A percentile compares a stretch with the other conserved stretches of the same genome.
Conservation (phyloP, 495 filamentous ascomycete genomes). For the Rhypophila decipiens region DNA sequence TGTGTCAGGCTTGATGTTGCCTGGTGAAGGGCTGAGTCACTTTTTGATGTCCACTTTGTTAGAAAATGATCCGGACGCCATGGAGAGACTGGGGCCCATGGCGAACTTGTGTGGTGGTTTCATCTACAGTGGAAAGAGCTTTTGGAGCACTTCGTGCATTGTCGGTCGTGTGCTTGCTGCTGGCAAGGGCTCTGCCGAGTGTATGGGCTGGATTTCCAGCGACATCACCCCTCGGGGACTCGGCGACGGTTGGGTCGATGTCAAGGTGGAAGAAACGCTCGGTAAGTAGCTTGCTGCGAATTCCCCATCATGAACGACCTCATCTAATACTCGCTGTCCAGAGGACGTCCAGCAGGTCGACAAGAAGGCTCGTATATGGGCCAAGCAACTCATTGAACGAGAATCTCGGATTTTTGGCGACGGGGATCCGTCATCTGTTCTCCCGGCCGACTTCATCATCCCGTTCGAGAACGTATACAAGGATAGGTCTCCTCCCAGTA, state of each 20-base stretch:
- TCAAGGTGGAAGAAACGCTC: conserved; percentile 45
- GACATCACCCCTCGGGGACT: conserved; percentile 45
- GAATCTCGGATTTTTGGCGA: conserved; percentile 50
- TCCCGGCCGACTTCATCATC: conserved; percentile 53
- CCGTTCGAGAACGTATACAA: conserved; percentile 45
- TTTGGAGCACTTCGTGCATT: conserved; percentile 77
- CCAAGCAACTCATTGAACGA: conserved; percentile 38
- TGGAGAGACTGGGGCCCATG: conserved; percentile 57
- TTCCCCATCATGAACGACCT: too few relatives aligned
- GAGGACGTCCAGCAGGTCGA: conserved; percentile 36
- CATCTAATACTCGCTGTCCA: conserved; percentile 14
- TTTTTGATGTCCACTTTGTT: conserved; percentile 72
- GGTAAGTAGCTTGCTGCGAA: conserved; percentile 37
- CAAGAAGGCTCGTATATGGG: conserved; percentile 43
- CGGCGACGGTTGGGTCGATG: conserved; percentile 59
- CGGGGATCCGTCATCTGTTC: conserved; percentile 37
- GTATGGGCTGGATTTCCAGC: conserved; percentile 72
- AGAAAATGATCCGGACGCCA: conserved; percentile 64
- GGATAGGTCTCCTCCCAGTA: conserved; percentile 30
- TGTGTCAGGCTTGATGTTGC: conserved; percentile 70
- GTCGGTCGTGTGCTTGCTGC: conserved; percentile 70
- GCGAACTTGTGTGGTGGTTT: conserved; percentile 78
- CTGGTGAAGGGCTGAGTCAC: conserved; percentile 66
- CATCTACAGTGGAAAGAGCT: conserved; percentile 60
- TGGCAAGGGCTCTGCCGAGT: conserved; percentile 58